Evolutionary conservation across 352 stramenopile species (phyloP).

Genomic region (Phytophthora megakarya): DNA sequence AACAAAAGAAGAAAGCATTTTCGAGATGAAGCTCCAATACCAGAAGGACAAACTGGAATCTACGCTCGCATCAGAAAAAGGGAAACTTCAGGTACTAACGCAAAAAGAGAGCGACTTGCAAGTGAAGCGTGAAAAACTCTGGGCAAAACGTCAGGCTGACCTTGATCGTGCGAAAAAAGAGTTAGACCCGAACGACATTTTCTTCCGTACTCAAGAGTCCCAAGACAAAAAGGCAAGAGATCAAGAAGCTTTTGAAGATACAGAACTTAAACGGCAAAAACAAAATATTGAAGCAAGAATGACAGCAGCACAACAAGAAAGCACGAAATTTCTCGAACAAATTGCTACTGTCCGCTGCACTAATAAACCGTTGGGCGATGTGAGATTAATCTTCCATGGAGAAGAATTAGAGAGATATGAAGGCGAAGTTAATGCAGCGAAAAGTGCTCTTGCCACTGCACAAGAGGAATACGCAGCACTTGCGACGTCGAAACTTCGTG

Average conservation of each 20-base stretch:
- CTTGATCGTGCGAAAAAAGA: conserved; percentile 73
- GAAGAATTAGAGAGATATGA: conserved; percentile 54
- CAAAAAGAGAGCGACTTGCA: conserved; percentile 55
- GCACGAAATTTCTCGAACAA: conserved; percentile 34
- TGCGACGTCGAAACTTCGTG: conserved; percentile 49
- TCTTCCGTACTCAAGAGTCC: conserved; percentile 68
- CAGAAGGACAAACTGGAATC: conserved; percentile 44
- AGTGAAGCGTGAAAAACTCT: conserved; percentile 63
- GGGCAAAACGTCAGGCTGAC: conserved; percentile 63
- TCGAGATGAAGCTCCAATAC: conserved; percentile 55
- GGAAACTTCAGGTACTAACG: conserved; percentile 57
- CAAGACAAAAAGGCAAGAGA: conserved; percentile 64
- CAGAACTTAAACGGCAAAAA: conserved; percentile 50
- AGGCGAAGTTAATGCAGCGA: conserved; percentile 50
- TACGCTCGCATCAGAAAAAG: conserved; percentile 44
- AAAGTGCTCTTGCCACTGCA: conserved; percentile 46
- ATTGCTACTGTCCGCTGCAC: conserved; percentile 46
- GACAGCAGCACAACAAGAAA: conserved; percentile 47
- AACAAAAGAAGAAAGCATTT: conserved; percentile 52
- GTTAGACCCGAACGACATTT: conserved; percentile 78
- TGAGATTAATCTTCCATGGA: conserved; percentile 66
- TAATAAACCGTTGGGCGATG: conserved; percentile 55
- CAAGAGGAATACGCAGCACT: conserved; percentile 77
- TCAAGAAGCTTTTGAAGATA: conserved; percentile 61
- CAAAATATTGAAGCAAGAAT: conserved; percentile 51